Evolutionary conservation across 192 early-diverging fungal species (phyloP).

Genomic region (Dissophora ornata): DNA sequence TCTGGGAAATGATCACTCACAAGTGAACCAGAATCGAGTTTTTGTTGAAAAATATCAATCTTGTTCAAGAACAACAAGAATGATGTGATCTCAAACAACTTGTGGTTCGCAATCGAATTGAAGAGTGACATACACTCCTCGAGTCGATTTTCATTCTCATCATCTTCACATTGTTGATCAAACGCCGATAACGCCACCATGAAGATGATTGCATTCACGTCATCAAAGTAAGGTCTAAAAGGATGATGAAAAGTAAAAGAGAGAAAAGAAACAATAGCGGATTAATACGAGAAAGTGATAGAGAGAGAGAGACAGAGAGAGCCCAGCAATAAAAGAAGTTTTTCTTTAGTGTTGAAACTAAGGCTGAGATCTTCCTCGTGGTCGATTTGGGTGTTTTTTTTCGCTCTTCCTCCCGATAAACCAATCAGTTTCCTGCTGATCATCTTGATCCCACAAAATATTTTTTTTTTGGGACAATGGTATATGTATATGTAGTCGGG

Average conservation of each 20-base stretch:
- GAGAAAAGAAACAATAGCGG: background rate
- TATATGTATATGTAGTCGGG: too few species aligned
- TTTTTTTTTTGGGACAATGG: too few species aligned
- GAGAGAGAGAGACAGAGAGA: too few species aligned
- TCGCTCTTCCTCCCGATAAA: background rate
- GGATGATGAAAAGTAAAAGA: background rate
- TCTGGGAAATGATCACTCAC: constrained; percentile 64
- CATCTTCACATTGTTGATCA: constrained; percentile 73
- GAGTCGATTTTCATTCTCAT: constrained; percentile 69
- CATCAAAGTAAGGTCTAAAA: constrained; percentile 74
- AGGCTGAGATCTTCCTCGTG: too few species aligned
- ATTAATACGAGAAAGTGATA: background rate
- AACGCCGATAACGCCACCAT: constrained; percentile 73
- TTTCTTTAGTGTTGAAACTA: too few species aligned
- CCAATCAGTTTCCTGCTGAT: background rate
- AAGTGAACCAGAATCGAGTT: constrained; percentile 55
- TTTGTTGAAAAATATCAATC: constrained; percentile 71
- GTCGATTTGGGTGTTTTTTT: too few species aligned
- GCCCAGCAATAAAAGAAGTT: too few species aligned
- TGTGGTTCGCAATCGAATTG: constrained; percentile 60
- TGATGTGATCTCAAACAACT: constrained; percentile 61
- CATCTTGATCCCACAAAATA: background rate
- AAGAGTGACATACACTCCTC: constrained; percentile 58
- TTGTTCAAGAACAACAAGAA: constrained; percentile 77
- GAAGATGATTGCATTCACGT: constrained; percentile 76